A percentile compares a stretch with the other conserved stretches of the same genome.
These are phyloP conservation scores for Neurospora cerealis DNA, from an alignment of 495 filamentous ascomycete genomes.

Conservation along the genomic window DNA sequence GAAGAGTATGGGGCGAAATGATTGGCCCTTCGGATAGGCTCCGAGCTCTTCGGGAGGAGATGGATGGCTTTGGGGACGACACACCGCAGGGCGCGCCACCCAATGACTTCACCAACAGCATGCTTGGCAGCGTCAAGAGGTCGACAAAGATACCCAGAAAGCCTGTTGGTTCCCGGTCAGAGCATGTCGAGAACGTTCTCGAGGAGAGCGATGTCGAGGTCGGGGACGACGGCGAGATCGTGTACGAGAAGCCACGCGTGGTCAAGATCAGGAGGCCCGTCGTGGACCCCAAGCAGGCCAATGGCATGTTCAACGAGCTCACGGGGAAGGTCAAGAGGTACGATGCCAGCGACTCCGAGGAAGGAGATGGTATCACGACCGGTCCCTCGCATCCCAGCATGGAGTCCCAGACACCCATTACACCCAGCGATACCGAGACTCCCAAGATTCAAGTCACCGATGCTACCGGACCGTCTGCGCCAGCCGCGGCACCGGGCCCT, in stretches of 20 bases:
- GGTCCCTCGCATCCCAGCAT: constrained; percentile 68
- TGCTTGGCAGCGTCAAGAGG: constrained; percentile 55
- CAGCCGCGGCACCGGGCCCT: constrained; percentile 7
- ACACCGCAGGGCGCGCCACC: constrained; percentile 14
- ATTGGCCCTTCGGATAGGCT: constrained; percentile 80
- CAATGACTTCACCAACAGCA: constrained; percentile 40
- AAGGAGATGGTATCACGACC: constrained; percentile 62
- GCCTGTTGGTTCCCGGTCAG: constrained; percentile 34
- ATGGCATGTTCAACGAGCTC: constrained; percentile 72
- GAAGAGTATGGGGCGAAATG: constrained; percentile 81
- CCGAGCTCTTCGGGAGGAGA: constrained; percentile 84
- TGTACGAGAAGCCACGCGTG: constrained; percentile 58
- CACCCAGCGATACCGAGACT: constrained; percentile 51
- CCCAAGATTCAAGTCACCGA: constrained; percentile 38
- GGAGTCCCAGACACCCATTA: constrained; percentile 60
- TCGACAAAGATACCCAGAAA: constrained; percentile 41
- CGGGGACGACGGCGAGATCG: constrained; percentile 40
- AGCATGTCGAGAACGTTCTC: constrained; percentile 27
- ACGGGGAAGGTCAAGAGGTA: constrained; percentile 63
- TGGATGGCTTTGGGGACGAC: constrained; percentile 59
- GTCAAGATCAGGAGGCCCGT: constrained; percentile 63
- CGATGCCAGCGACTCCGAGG: constrained; percentile 65
- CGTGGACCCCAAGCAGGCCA: constrained; percentile 61
- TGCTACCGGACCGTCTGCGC: constrained; percentile 5
- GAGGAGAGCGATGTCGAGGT: constrained; percentile 26